Evolutionary conservation across 73 alveolate species (phyloP), one percentile per base, ranked within the genome.

Genomic region (Paramecium sonneborni): DNA sequence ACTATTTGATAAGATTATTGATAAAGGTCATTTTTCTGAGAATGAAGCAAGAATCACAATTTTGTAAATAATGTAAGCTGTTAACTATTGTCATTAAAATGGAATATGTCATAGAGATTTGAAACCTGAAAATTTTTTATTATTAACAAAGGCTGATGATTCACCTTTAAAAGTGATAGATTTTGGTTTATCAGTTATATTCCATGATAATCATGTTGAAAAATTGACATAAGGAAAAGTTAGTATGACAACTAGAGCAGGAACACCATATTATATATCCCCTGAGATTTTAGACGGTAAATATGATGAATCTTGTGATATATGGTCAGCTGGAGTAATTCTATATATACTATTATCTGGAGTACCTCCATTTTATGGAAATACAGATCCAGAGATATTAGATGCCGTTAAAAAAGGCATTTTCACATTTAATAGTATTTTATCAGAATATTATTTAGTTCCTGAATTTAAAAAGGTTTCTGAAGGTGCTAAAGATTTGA

Each of bases 351-450:
- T 96, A 76, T 94, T 96, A 7, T 87, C 97, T 23, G 98, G 97
- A 5, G 95, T 96, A 84, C 99, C 99, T 28, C 99, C 99, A 37
- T 97, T 97, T 87, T 95, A 93, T 70, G 99, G 99, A 20, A 98
- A 95, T 79, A 96, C 94, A 48, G 98, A 97, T 92, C 93, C 93
- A 32, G 98, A 95, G 52, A 93, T 96, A 37, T 62, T 84, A 57
- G 93, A 88, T 38, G 58, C 90, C 39, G 96, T 96, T 15, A 43
- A 52, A 20, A 30, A 92, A 20, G 93, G 91, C 24, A 89, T 88
- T 30, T 95, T 69, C 84, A 55, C 93, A 68, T 92, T 94, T 46
- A 93, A 93, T 34, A 93, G 93, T 92, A 84, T 57, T 32, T 94
- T 92, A 84, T 82, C 11, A 18, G 30, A 95, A 85, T 92, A 79